phyloP scores from a whole-genome alignment of 495 filamentous ascomycete species.

The Aspergillus diversus region DNA sequence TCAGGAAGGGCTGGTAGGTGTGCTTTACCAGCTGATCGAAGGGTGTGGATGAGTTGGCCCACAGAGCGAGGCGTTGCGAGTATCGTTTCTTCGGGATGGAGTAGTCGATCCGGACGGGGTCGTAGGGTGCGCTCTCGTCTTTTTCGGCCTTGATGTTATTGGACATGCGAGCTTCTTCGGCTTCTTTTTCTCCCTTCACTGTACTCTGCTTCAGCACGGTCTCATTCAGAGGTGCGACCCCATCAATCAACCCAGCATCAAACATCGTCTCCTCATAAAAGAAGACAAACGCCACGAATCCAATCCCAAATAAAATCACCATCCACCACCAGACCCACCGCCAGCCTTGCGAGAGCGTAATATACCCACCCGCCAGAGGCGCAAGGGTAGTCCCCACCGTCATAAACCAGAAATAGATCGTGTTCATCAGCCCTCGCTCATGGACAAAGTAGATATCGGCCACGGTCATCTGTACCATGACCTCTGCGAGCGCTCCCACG shows the following conservation, averaged over 20 bases:
- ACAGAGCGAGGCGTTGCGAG: background rate
- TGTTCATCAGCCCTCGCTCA: conserved; percentile 47
- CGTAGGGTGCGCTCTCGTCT: background rate
- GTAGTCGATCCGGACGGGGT: background rate
- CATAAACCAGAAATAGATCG: conserved; percentile 39
- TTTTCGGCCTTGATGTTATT: too few relatives aligned
- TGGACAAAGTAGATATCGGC: conserved; percentile 55
- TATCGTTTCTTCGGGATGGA: background rate
- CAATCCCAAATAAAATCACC: conserved; percentile 47
- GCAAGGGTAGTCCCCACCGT: conserved; percentile 40
- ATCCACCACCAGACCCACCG: conserved; percentile 58
- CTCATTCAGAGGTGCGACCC: too few relatives aligned
- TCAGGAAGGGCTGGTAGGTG: conserved; percentile 2
- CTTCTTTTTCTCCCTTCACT: background rate
- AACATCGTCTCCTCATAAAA: conserved; percentile 50
- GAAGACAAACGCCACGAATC: conserved; percentile 41
- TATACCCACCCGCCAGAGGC: conserved; percentile 48
- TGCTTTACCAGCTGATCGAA: background rate
- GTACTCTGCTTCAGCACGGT: too few relatives aligned
- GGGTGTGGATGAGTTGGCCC: background rate
- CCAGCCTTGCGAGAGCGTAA: conserved; percentile 50
- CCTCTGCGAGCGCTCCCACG: conserved; percentile 44
- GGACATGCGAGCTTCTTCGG: background rate
- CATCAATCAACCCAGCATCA: too few relatives aligned
- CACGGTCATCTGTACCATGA: conserved; percentile 50